Evolutionary conservation across 768 basidiomycete species (phyloP).

Genomic region (Boletus subparvulus): DNA sequence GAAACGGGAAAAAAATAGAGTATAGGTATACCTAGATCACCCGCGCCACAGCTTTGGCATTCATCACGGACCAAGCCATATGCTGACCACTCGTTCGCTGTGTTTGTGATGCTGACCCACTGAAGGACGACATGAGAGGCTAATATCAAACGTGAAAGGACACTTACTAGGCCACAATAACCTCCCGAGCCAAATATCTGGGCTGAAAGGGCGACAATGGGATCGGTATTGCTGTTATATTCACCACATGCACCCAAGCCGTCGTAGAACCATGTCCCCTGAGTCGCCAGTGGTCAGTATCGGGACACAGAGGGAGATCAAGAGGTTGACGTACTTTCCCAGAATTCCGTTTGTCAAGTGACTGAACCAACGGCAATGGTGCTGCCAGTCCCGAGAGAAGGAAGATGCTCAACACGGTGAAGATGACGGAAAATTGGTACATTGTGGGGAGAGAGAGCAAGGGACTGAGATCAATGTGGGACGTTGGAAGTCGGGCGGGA

Average conservation of each 20-base stretch:
- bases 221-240: conserved; percentile 42
- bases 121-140: conserved; percentile 28
- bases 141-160: not conserved
- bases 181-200: conserved; percentile 51
- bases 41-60: conserved; percentile 53
- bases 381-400: conserved; percentile 44
- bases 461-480: not conserved
- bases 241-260: conserved; percentile 66
- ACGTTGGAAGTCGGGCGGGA: conserved; percentile 1
- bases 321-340: conserved; percentile 50
- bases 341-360: conserved; percentile 51
- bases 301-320: not conserved
- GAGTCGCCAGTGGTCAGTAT: conserved; percentile 9
- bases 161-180: conserved; percentile 60
- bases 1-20: not conserved
- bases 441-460: conserved; percentile 6
- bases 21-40: conserved; percentile 54
- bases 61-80: conserved; percentile 55
- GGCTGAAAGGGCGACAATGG: conserved; percentile 63
- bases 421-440: conserved; percentile 23
- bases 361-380: conserved; percentile 26
- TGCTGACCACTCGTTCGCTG: conserved; percentile 48
- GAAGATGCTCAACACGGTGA: conserved; percentile 43
- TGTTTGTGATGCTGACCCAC: conserved; percentile 63
- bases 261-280: conserved; percentile 71